Evolutionary conservation across 345 rosid genomes (phyloP).

Genomic region (Moringa oleifera): DNA sequence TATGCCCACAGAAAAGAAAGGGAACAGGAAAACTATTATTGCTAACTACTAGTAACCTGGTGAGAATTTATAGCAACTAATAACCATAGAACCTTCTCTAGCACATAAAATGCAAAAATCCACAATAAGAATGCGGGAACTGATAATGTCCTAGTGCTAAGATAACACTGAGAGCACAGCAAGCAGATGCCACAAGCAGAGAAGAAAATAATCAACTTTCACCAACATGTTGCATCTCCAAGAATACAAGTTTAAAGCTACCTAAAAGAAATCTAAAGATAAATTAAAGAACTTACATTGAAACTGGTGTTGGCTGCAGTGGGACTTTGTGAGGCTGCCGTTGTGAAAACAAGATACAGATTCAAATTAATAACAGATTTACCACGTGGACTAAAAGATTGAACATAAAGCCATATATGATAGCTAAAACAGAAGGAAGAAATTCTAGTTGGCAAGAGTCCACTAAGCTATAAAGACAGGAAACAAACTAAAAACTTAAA

Average conservation of each 20-base stretch:
- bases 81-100: background rate
- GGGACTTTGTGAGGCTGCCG: constrained; percentile 71
- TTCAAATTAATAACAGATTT: constrained; percentile 7
- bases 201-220: background rate
- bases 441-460: background rate
- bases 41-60: background rate
- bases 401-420: background rate
- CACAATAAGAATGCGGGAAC: background rate
- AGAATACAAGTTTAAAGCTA: no score
- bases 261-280: background rate
- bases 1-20: no score
- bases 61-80: background rate
- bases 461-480: background rate
- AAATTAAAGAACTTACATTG: constrained; percentile 57
- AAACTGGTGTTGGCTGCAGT: constrained; percentile 67
- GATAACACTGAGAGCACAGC: background rate
- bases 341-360: constrained; percentile 9
- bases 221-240: background rate
- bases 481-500: no score
- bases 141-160: background rate
- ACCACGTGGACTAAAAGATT: background rate
- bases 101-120: background rate
- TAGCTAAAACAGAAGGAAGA: background rate
- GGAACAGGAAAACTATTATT: no score
- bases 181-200: background rate